Percentiles rank a stretch among this genome's conserved stretches.
Conservation (phyloP, 768 basidiomycete genomes). For the Leccinum subtestaceum region DNA sequence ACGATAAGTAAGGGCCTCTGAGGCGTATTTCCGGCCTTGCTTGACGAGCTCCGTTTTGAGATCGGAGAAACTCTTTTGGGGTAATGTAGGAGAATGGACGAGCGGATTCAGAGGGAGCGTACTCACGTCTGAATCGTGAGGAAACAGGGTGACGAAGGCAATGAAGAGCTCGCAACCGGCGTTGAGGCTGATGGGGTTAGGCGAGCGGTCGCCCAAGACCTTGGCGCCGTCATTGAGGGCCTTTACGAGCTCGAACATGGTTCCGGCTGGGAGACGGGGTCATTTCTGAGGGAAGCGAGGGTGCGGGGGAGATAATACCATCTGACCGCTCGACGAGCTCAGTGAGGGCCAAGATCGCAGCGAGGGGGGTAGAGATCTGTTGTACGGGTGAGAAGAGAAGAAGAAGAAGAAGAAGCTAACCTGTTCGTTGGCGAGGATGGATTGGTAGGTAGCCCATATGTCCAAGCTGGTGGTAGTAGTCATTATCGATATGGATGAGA, state of each 20-base stretch:
- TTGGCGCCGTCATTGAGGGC: constrained; percentile 77
- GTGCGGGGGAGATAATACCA: constrained; percentile 45
- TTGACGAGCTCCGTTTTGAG: constrained; percentile 80
- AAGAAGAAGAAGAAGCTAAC: constrained; percentile 39
- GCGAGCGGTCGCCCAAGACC: constrained; percentile 54
- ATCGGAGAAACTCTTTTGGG: constrained; percentile 69
- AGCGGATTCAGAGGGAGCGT: constrained; percentile 13
- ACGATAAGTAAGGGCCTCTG: constrained; percentile 80
- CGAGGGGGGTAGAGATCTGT: constrained; percentile 79
- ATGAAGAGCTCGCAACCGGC: constrained; percentile 92
- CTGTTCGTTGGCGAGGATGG: constrained; percentile 61
- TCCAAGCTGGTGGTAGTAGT: constrained; percentile 35
- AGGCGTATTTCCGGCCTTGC: constrained; percentile 75
- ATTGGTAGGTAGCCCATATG: constrained; percentile 52
- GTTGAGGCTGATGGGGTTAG: constrained; percentile 79
- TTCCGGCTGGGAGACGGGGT: constrained; percentile 55
- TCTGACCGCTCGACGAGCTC: constrained; percentile 77
- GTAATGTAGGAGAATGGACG: constrained; percentile 4
- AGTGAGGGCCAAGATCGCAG: constrained; percentile 83
- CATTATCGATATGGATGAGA: constrained; percentile 8
- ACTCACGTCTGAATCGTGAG: constrained; percentile 77
- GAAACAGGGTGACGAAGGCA: constrained; percentile 81
- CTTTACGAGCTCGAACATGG: constrained; percentile 89
- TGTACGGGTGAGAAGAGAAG: not conserved
- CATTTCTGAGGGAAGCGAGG: constrained; percentile 1